Conservation (phyloP, 345 rosid genomes). For the Eucalyptus pauciflora region DNA sequence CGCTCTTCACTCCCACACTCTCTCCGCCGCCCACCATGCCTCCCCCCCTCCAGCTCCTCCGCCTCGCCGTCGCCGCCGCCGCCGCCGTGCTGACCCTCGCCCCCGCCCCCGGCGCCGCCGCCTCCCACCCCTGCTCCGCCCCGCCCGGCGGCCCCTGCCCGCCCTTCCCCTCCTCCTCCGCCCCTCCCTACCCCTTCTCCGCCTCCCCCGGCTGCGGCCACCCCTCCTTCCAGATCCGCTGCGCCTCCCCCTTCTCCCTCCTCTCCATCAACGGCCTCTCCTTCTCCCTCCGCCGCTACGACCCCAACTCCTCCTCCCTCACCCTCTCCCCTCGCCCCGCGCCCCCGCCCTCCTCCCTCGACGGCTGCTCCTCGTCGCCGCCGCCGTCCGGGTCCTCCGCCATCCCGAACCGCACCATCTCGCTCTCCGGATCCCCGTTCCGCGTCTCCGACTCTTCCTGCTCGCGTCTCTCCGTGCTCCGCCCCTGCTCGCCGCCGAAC, state of each 20-base stretch:
- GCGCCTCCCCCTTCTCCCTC: conserved; percentile 48
- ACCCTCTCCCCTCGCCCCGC: conserved; percentile 23
- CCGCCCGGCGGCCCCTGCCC: conserved; percentile 29
- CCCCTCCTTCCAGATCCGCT: conserved; percentile 62
- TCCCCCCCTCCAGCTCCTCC: neutral
- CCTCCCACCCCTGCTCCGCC: neutral
- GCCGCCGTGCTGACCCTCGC: neutral
- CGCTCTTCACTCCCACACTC: neutral
- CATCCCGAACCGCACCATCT: conserved; percentile 27
- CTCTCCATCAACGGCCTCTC: conserved; percentile 55
- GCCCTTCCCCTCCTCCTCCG: conserved; percentile 44
- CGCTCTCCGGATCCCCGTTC: conserved; percentile 63
- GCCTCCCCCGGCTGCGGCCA: conserved; percentile 66
- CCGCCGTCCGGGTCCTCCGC: conserved; percentile 10
- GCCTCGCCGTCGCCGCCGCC: neutral
- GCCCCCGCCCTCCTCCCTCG: neutral
- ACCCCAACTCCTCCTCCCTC: conserved; percentile 41
- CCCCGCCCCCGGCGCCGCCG: neutral
- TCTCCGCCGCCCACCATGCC: neutral
- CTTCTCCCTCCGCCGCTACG: conserved; percentile 38
- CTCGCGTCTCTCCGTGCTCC: conserved; percentile 59
- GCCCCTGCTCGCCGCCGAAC: conserved; percentile 36
- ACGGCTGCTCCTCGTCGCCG: neutral
- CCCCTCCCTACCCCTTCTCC: conserved; percentile 73
- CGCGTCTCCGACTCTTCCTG: conserved; percentile 65